Conservation (phyloP, 495 filamentous ascomycete species). For the Penicillium lividum region DNA sequence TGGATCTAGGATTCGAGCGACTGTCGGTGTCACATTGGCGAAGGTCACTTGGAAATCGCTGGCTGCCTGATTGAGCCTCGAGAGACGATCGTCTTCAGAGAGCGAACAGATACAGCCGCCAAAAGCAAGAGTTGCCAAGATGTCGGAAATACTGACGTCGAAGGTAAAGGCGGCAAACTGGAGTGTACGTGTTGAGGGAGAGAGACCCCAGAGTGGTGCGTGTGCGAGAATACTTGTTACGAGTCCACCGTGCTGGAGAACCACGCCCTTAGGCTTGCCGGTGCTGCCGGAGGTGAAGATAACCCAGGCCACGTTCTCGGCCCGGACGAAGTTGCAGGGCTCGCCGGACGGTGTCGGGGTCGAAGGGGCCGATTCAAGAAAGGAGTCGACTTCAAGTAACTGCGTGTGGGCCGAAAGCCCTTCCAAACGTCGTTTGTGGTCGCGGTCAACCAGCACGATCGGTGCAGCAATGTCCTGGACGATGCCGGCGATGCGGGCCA, state of each 20-base stretch:
- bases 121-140: conserved; percentile 3
- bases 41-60: background rate
- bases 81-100: background rate
- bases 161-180: conserved; percentile 18
- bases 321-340: no score
- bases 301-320: no score
- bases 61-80: background rate
- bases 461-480: no score
- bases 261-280: conserved; percentile 10
- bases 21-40: background rate
- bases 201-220: background rate
- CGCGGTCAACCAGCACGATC: no score
- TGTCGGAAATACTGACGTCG: conserved; percentile 8
- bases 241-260: background rate
- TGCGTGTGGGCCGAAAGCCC: no score
- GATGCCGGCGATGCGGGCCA: no score
- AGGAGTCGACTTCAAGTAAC: no score
- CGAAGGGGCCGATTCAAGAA: no score
- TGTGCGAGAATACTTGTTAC: background rate
- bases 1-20: conserved; percentile 1
- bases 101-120: conserved; percentile 11
- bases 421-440: no score
- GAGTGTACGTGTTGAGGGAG: conserved; percentile 12
- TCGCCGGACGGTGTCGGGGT: no score
- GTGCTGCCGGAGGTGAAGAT: conserved; percentile 17